Base-by-base conservation (phyloP, 805 yeast genomes). In the Candida rishiriensis region DNA sequence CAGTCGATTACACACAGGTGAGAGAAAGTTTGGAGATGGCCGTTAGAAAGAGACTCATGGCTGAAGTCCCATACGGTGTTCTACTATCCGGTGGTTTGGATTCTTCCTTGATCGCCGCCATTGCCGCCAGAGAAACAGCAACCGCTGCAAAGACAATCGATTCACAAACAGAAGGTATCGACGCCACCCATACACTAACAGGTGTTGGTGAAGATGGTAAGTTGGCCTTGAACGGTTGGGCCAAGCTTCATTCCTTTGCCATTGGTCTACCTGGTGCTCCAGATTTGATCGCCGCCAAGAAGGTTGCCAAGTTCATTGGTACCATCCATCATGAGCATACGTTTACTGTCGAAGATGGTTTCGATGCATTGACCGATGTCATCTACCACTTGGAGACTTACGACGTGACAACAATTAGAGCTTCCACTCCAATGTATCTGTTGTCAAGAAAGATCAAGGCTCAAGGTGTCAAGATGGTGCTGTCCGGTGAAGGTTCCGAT, bases 61-160 rank as follows among this genome's bases (percentile, higher is more conserved):
- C 98, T 44, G 99, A 93, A 75, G 99, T 93, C 50, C 98, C 99
- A 44, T 93, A 88, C 68, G 99, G 99, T 73, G 99, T 93, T 38
- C 74, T 93, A 56, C 75, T 93, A 55, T 88, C 97, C 17, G 99
- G 99, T 65, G 99, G 99, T 54, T 79, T 93, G 61, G 99, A 93
- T 68, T 89, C 97, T 38, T 88, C 97, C 17, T 76, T 93, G 68
- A 93, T 93, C 65, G 99, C 99, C 15, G 69, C 99, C 37, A 93
- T 93, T 62, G 99, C 98, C 42, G 93, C 98, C 29, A 79, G 97
- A 66, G 99, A 93, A 73, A 88, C 98, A 48, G 79, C 79, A 50
- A 82, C 80, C 69, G 93, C 95, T 40, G 77, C 81, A 34, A 73
- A 73, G 26, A 75, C 73, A 41, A 67, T 68, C 29, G 69, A 71